Base-by-base conservation (phyloP, 179 eudicot species). In the Pouteria campechiana region DNA sequence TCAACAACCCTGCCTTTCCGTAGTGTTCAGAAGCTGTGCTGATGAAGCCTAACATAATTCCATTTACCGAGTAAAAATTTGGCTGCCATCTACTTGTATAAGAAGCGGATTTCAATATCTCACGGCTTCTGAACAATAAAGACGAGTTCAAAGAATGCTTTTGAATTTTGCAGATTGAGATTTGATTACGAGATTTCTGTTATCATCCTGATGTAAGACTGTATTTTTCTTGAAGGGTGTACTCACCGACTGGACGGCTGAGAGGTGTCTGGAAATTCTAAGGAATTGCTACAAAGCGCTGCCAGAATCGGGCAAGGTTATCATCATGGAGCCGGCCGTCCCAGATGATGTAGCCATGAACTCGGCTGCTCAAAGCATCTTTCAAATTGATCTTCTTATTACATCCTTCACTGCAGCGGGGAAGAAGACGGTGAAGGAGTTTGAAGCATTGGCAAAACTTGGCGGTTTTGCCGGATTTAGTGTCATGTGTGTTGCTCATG, bases 381-480 rank as follows among this genome's bases (percentile, higher is more conserved):
- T 9, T 13, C 25, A 45, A 25, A 16, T n/a, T 25, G 60, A 54
- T 44, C 3, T 45, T 18, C 14, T 28, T 10, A 54, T 54, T 50
- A 24, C 45, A 44, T 27, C 60, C 21, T 45, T 44, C 7, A 44
- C 17, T 22, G n/a, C n/a, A n/a, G 60, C 51, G 30, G 60, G 60
- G 1, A 54, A 54, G 19, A 34, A 52, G 4, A 31, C 50, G 1
- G 43, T 32, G 19, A n/a, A 10, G 3, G 50, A 54, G 34, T 54
- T 54, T 44, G 34, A 15, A 17, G 28, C 50, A 23, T 44, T 54
- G 43, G 59, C 59, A 16, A 32, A 2, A 6, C 42, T n/a, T 22
- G 59, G 50, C 27, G 59, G 59, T 33, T 54, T 54, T 21, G 14
- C 18, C 9, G 48, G 47, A 20, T 20, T 52, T 10, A 30, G 40